Base-by-base conservation (phyloP, 1,284 basidiomycete species). In the Caloboletus inedulis region DNA sequence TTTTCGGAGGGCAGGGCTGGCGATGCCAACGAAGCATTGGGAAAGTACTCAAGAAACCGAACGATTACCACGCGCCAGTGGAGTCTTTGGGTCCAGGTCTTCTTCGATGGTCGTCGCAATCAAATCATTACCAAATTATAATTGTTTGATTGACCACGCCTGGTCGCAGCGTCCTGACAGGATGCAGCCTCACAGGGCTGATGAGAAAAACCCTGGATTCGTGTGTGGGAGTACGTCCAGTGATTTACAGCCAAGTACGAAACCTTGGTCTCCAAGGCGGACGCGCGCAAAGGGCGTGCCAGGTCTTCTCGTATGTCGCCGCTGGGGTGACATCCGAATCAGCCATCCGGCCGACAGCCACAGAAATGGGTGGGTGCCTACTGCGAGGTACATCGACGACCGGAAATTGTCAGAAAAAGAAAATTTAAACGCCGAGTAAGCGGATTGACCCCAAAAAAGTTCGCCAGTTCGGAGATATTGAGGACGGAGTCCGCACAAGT, bases 271-370 rank as follows among this genome's bases (percentile, higher is more conserved):
- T 48, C 51, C 43, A 54, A 54, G 52, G 44, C 54, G 48, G 55
- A 53, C 63, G 61, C 53, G 48, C 61, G 56, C 66, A 65, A 69
- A 58, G 50, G 61, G 63, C 66, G 61, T 65, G 63, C 55, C 43
- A 50, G 35, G 41, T 37, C 57, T 64, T 53, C 60, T 51, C 44
- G 23, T 57, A 56, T 57, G 52, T 55, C 50, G 49, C 61, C 53
- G 51, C 39, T 43, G 50, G 13, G 16, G 54, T 53, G 56, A 56
- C 59, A 46, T 54, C 25, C 44, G 23, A 54, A 59, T 41, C 43
- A 39, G 27, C 23, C 40, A 18, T 27, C 36, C 52, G 19, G 33
- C 50, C 49, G 47, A 65, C 62, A 42, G 50, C 43, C 41, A 49
- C 62, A 21, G 31, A 61, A 59, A 53, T 27, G 34, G 55, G 46